Base-by-base conservation (phyloP, 2,329 filamentous ascomycete genomes). In the Botrytis galanthina region DNA sequence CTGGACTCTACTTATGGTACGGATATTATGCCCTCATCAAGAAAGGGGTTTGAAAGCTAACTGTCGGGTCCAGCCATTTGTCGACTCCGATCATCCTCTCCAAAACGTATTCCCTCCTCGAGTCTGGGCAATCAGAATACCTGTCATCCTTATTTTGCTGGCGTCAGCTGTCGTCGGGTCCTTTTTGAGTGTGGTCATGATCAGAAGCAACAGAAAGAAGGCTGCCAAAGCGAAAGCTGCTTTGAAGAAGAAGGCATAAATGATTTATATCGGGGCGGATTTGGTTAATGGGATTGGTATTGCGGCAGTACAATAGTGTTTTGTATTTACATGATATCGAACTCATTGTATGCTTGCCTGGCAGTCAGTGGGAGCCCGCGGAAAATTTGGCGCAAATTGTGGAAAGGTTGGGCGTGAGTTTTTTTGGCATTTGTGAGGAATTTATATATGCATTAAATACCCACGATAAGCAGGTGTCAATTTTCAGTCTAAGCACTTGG, bases 41-140 rank as follows among this genome's bases (percentile, higher is more conserved):
- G 4, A 54, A n/a, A 54, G 26, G 6, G 35, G 9, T 29, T n/a
- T 29, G 18, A 57, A 57, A 51, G 39, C 66, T 71, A 67, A 66
- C 42, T 69, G 63, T 59, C 63, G 26, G 26, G n/a, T 39, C 18
- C 44, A 99, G 96, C 96, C 96, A 82, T 99, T 99, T 83, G 96
- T 99, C 84, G 96, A 99, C 84, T 89, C 92, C 73, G 93, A 94
- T 82, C 96, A 99, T 84, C 91, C 94, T 73, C 91, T 98, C 74
- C 96, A 99, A 82, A 92, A 92, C 82, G 88, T 98, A 86, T 99
- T 99, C 86, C 96, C 94, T 75, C 95, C 95, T 64, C 95, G 96
- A 83, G 95, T 97, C 82, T 99, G 96, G 96, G 96, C 96, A 75
- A 97, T 99, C 82, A 95, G 96, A 83, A 96, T 99, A 81, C 96